These are phyloP conservation scores for Naematelia aurantialba DNA, from an alignment of 768 basidiomycete genomes.

Conservation along the genomic window DNA sequence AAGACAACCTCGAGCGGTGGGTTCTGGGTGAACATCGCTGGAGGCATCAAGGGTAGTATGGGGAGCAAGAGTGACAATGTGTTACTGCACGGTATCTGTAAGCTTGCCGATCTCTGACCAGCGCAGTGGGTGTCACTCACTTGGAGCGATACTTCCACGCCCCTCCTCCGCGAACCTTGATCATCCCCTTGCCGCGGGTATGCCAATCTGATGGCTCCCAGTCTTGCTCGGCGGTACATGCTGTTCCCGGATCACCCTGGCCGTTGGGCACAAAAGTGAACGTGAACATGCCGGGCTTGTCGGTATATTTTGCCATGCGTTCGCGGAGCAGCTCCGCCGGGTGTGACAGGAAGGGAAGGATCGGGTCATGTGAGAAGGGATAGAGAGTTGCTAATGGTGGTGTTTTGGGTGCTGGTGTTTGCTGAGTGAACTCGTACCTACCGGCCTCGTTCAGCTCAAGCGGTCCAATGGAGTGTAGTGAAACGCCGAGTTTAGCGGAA, in stretches of 20 bases:
- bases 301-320: constrained; percentile 20
- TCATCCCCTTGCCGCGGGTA: constrained; percentile 28
- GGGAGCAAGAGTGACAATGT: constrained; percentile 33
- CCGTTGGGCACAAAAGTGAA: constrained; percentile 36
- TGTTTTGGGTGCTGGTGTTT: constrained; percentile 11
- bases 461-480: neutral
- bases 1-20: constrained; percentile 37
- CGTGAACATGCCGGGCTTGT: constrained; percentile 23
- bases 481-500: neutral
- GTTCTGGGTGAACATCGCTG: constrained; percentile 23
- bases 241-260: constrained; percentile 34
- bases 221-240: constrained; percentile 25
- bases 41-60: constrained; percentile 26
- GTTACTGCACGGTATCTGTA: constrained; percentile 22
- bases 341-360: constrained; percentile 26
- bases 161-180: constrained; percentile 23
- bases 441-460: neutral
- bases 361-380: constrained; percentile 23
- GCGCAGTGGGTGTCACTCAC: constrained; percentile 13
- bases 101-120: neutral
- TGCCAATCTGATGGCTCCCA: constrained; percentile 20
- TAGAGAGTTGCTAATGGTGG: constrained; percentile 19
- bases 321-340: constrained; percentile 22
- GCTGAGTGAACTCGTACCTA: constrained; percentile 36
- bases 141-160: constrained; percentile 40